Percentiles rank a stretch among this genome's conserved stretches.
Evolutionary conservation across 148 eudicot genomes (phyloP).

Genomic region (Selenicereus undatus): DNA sequence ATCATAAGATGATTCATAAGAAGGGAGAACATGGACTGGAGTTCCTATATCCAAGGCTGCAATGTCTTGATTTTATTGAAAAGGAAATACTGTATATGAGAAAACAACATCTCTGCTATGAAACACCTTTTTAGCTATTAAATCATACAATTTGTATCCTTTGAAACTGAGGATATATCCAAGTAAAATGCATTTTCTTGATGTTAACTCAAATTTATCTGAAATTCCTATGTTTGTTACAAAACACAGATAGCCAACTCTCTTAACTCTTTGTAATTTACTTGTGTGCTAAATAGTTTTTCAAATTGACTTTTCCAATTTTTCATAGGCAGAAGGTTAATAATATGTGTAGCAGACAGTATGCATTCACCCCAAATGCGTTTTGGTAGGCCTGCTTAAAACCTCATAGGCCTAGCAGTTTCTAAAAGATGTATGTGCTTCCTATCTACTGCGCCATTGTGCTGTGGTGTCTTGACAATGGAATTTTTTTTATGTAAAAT

Average conservation of each 20-base stretch:
- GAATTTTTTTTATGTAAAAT: too few relatives aligned
- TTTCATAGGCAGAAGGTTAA: not conserved
- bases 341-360: not conserved
- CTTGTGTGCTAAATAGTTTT: not conserved
- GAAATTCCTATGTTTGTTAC: not conserved
- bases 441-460: too few relatives aligned
- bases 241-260: not conserved
- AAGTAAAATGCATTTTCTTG: too few relatives aligned
- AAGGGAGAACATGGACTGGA: not conserved
- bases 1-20: not conserved
- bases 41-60: not conserved
- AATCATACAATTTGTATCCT: not conserved
- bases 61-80: too few relatives aligned
- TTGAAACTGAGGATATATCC: too few relatives aligned
- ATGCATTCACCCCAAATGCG: not conserved
- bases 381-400: not conserved
- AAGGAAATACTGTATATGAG: not conserved
- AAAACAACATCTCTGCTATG: not conserved
- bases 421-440: not conserved
- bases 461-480: too few relatives aligned
- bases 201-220: too few relatives aligned
- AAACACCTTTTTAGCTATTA: too few relatives aligned
- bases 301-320: not conserved
- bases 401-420: too few relatives aligned
- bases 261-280: not conserved